These are phyloP conservation scores for Monosporascus sp. DNA, from an alignment of 2,329 filamentous ascomycete genomes.

Conservation along the genomic window DNA sequence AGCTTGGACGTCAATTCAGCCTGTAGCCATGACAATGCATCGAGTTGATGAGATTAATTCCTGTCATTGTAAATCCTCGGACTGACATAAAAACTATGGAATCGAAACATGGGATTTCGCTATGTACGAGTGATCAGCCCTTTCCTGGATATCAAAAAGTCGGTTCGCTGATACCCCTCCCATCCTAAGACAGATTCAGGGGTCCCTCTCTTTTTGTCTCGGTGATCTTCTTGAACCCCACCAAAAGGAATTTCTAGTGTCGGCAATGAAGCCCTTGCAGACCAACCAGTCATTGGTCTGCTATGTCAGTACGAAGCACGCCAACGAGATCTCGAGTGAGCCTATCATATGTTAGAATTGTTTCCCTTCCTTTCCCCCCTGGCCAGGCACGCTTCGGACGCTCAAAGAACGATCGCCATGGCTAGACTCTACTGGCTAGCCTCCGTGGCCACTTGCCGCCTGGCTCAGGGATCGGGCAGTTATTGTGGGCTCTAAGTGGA, in stretches of 20 bases:
- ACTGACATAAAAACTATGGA: too few species aligned
- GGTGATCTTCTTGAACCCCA: too few species aligned
- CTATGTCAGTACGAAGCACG: conserved; percentile 30
- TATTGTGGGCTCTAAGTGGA: conserved; percentile 18
- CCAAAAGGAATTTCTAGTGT: too few species aligned
- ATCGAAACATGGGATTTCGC: too few species aligned
- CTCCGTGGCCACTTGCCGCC: conserved; percentile 22
- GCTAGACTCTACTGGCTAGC: conserved; percentile 30
- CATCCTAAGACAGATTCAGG: too few species aligned
- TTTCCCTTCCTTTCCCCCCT: conserved; percentile 10
- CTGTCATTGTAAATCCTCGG: not conserved
- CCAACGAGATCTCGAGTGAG: conserved; percentile 16
- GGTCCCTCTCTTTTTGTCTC: too few species aligned
- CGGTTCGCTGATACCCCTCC: too few species aligned
- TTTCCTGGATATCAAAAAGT: too few species aligned
- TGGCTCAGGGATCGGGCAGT: conserved; percentile 13
- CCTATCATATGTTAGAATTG: conserved; percentile 24
- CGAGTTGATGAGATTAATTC: not conserved
- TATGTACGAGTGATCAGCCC: too few species aligned
- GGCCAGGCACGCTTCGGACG: conserved; percentile 28
- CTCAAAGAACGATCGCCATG: conserved; percentile 27
- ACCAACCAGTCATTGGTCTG: conserved; percentile 16
- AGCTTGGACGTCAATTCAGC: not conserved
- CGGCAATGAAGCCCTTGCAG: conserved; percentile 4
- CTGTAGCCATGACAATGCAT: not conserved